Evolutionary conservation across 2,329 filamentous ascomycete species (phyloP).

Genomic region (Nemania sp.): DNA sequence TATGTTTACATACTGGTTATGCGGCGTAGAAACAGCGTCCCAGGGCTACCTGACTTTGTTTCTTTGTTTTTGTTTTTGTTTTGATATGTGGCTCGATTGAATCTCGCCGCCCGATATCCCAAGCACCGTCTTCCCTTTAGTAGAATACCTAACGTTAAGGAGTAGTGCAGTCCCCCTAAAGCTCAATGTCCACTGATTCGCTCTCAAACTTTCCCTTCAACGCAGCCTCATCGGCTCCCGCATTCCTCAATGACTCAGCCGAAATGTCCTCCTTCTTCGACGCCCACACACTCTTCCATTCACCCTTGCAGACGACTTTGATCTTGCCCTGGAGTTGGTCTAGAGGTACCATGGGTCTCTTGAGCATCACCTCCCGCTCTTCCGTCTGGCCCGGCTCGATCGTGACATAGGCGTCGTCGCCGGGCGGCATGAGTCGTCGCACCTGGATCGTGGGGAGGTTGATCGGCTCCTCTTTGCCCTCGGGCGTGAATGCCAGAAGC

Average conservation of each 20-base stretch:
- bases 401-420: constrained; percentile 54
- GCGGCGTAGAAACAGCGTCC: background rate
- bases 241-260: constrained; percentile 40
- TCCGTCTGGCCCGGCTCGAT: constrained; percentile 54
- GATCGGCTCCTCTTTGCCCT: constrained; percentile 51
- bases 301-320: constrained; percentile 53
- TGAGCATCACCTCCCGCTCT: constrained; percentile 54
- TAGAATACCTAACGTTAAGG: too few species aligned
- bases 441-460: constrained; percentile 55
- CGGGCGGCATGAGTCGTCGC: constrained; percentile 57
- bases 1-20: background rate
- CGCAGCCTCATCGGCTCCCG: constrained; percentile 41
- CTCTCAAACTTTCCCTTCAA: constrained; percentile 46
- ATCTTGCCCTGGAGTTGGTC: constrained; percentile 51
- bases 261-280: constrained; percentile 43
- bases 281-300: constrained; percentile 56
- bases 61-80: too few species aligned
- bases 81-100: too few species aligned
- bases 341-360: constrained; percentile 53
- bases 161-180: constrained; percentile 28
- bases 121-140: too few species aligned
- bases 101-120: background rate
- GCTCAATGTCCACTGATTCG: constrained; percentile 42
- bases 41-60: background rate
- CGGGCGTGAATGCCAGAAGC: constrained; percentile 55